phyloP scores from a whole-genome alignment of 352 stramenopile species.

The Lagenidium sp. region DNA sequence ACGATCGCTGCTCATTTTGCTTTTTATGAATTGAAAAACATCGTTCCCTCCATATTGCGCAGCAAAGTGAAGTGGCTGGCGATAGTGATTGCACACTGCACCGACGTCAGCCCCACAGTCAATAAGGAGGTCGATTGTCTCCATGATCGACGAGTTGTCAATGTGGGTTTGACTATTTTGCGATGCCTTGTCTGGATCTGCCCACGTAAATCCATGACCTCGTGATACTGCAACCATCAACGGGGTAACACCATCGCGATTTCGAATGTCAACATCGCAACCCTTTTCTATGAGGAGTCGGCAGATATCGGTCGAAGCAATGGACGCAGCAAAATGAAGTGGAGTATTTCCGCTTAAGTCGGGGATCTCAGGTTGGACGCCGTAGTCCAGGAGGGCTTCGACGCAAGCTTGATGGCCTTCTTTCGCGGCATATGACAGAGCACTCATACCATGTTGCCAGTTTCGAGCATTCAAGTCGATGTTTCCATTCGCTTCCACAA shows the following conservation, averaged over 20 bases:
- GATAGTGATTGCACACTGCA: conserved; percentile 58
- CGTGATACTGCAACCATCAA: conserved; percentile 66
- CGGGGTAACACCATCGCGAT: conserved; percentile 56
- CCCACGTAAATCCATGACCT: conserved; percentile 10
- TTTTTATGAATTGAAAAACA: conserved; percentile 42
- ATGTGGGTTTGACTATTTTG: conserved; percentile 28
- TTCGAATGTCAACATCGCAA: conserved; percentile 57
- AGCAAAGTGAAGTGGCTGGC: conserved; percentile 68
- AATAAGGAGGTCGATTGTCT: conserved; percentile 70
- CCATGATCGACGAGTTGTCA: conserved; percentile 44
- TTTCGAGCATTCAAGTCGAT: conserved; percentile 70
- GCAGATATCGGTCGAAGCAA: conserved; percentile 49
- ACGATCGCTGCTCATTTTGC: conserved; percentile 36
- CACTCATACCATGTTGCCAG: conserved; percentile 74
- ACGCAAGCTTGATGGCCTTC: conserved; percentile 57
- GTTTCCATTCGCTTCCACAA: conserved; percentile 59
- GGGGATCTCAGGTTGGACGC: conserved; percentile 47
- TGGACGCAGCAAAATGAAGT: conserved; percentile 71
- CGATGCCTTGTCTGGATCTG: too few species aligned
- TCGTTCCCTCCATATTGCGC: conserved; percentile 49
- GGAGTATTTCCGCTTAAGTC: conserved; percentile 65
- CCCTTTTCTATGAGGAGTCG: conserved; percentile 64
- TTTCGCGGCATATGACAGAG: conserved; percentile 59
- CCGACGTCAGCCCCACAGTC: conserved; percentile 43
- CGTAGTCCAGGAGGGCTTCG: conserved; percentile 80